These are phyloP conservation scores for Sonneratia caseolaris DNA, from an alignment of 345 rosid species.

Conservation along the genomic window DNA sequence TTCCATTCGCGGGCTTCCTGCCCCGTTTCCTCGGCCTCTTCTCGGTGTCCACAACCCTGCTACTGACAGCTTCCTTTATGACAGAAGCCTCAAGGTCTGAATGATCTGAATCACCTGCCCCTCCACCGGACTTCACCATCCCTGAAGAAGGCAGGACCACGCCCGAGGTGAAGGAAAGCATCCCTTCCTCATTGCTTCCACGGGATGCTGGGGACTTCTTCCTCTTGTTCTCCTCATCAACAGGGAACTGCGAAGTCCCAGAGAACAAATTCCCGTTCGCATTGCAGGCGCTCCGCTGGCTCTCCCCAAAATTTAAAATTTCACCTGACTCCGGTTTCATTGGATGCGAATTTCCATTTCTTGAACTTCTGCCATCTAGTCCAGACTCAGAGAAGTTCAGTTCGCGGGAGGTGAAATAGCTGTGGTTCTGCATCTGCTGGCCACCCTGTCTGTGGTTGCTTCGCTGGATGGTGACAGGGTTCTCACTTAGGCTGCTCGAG, in stretches of 20 bases:
- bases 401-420: constrained; percentile 26
- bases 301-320: constrained; percentile 65
- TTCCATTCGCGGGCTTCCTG: constrained; percentile 89
- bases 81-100: constrained; percentile 94
- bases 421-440: constrained; percentile 28
- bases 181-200: constrained; percentile 66
- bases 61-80: constrained; percentile 53
- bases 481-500: constrained; percentile 43
- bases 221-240: constrained; percentile 60
- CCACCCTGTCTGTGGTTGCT: constrained; percentile 18
- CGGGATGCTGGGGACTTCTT: constrained; percentile 48
- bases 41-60: constrained; percentile 59
- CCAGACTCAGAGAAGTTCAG: constrained; percentile 61
- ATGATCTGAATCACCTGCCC: constrained; percentile 71
- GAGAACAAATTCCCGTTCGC: constrained; percentile 42
- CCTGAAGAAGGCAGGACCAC: constrained; percentile 52
- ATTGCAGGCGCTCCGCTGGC: constrained; percentile 37
- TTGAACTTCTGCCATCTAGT: constrained; percentile 27
- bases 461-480: constrained; percentile 18
- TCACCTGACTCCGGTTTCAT: constrained; percentile 78
- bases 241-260: constrained; percentile 33
- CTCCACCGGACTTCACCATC: constrained; percentile 38
- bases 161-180: constrained; percentile 75
- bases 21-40: constrained; percentile 84
- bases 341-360: constrained; percentile 38